Evolutionary conservation across 305 asterid species (phyloP), one percentile per base, ranked within the genome.

Genomic region (Rubia balearica): DNA sequence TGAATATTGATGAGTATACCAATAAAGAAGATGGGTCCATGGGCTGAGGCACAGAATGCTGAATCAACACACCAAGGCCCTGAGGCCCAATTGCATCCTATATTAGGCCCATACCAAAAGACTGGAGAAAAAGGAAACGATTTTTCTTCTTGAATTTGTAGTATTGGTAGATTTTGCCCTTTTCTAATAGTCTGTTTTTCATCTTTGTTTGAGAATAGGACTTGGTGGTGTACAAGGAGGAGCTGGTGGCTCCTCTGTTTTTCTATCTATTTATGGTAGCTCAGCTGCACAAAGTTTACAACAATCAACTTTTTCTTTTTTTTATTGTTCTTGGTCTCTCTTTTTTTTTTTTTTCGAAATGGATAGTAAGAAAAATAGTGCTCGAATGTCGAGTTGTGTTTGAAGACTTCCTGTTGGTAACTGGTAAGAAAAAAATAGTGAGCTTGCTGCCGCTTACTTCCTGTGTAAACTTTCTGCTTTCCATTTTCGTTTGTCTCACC

Each of bases 141-240:
- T 7, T 53, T n/a, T 53, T 53, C 60, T 53, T 51, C 22, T 51
- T 53, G 22, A 63, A 65, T n/a, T 62, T 62, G 68, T 21, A 64
- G 68, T 7, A 38, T 6, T 4, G 51, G 56, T 36, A 30, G 56
- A 19, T 11, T 21, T 65, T 0, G 27, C 8, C 2, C 22, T 1
- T 65, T 9, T 65, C 53, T 65, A n/a, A 4, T 65, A 19, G 27
- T 65, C 38, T 53, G 60, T 53, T 53, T 41, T 14, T 43, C 40
- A 19, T 65, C 48, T 6, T n/a, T 8, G 16, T 10, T 41, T 43
- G 56, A 65, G 56, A 19, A n/a, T 65, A 43, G 69, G 56, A 21
- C 10, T 65, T 65, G 69, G 38, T 11, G 69, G 69, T 48, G 69
- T 45, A 63, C 51, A 46, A 65, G 55, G 69, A 65, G 55, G 56